phyloP scores from a whole-genome alignment of 257 asterid genomes.

The Penstemon davidsonii region DNA sequence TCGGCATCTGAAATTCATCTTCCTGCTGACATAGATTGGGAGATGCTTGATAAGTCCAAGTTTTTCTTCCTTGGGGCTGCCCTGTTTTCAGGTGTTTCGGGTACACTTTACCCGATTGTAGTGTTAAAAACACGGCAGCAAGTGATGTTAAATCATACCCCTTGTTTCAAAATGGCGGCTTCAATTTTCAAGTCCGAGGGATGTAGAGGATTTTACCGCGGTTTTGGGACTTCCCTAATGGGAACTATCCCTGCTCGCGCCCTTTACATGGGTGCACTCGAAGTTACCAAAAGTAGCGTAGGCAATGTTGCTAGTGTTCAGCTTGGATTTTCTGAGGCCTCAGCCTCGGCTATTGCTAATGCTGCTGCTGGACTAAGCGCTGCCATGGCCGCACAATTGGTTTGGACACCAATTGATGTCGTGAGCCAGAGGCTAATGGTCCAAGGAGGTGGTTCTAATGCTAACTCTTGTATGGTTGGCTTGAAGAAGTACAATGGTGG shows the following conservation, averaged over 20 bases:
- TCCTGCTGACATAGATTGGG: constrained; percentile 97
- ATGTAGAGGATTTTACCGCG: constrained; percentile 76
- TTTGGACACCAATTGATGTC: constrained; percentile 96
- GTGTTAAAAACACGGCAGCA: constrained; percentile 89
- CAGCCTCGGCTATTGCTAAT: constrained; percentile 77
- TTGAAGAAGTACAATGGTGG: constrained; percentile 78
- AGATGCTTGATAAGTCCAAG: constrained; percentile 94
- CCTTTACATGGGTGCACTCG: constrained; percentile 96
- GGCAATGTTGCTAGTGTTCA: constrained; percentile 55
- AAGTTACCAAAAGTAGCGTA: constrained; percentile 82
- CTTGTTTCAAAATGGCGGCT: constrained; percentile 72
- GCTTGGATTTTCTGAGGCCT: constrained; percentile 72
- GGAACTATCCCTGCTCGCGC: constrained; percentile 97
- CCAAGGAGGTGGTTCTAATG: constrained; percentile 53
- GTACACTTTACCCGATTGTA: constrained; percentile 70
- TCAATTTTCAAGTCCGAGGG: constrained; percentile 70
- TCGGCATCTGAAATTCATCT: constrained; percentile 82
- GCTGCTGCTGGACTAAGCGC: constrained; percentile 94
- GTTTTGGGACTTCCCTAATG: constrained; percentile 86
- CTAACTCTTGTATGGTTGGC: constrained; percentile 36
- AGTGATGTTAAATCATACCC: constrained; percentile 52
- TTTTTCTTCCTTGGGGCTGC: constrained; percentile 95
- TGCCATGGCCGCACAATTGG: constrained; percentile 96
- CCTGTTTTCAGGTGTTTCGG: constrained; percentile 84
- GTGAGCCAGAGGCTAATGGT: constrained; percentile 98